These are phyloP conservation scores for Furcasterigmium sp. DNA, from an alignment of 2,329 filamentous ascomycete species.

Conservation along the genomic window DNA sequence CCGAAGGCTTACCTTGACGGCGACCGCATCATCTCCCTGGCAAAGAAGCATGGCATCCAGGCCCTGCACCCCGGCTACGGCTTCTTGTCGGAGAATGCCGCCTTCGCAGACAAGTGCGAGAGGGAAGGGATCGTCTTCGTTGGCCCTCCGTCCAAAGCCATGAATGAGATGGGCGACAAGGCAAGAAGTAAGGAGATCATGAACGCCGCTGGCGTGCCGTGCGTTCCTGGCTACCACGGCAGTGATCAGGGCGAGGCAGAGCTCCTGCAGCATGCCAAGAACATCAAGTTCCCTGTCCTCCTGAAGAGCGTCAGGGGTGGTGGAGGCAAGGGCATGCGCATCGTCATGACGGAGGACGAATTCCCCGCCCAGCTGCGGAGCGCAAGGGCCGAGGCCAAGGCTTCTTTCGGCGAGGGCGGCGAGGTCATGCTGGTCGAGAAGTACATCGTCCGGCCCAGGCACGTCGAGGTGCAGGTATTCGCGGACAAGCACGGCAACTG, in stretches of 20 bases:
- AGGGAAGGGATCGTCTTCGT: slow-evolving; percentile 92
- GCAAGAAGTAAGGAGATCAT: slow-evolving; percentile 94
- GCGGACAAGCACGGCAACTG: slow-evolving; percentile 75
- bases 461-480: slow-evolving; percentile 89
- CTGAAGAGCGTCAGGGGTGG: slow-evolving; percentile 78
- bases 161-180: slow-evolving; percentile 90
- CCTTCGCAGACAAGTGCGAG: slow-evolving; percentile 82
- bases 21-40: slow-evolving; percentile 83
- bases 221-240: slow-evolving; percentile 94
- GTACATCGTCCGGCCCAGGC: slow-evolving; percentile 72
- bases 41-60: slow-evolving; percentile 79
- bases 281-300: slow-evolving; percentile 64
- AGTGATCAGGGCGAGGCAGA: slow-evolving; percentile 65
- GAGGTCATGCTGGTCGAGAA: slow-evolving; percentile 81
- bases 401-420: slow-evolving; percentile 74
- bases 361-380: slow-evolving; percentile 66
- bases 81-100: slow-evolving; percentile 89
- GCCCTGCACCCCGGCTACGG: slow-evolving; percentile 96
- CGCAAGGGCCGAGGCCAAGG: slow-evolving; percentile 69
- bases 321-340: slow-evolving; percentile 80
- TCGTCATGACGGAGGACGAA: slow-evolving; percentile 62
- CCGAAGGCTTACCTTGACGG: slow-evolving; percentile 89
- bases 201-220: slow-evolving; percentile 89
- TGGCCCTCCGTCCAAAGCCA: slow-evolving; percentile 78
- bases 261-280: slow-evolving; percentile 63